Percentiles rank a stretch among this genome's conserved stretches.
Conservation (phyloP, 192 early-diverging fungal genomes). For the Coemansia nantahalensis region DNA sequence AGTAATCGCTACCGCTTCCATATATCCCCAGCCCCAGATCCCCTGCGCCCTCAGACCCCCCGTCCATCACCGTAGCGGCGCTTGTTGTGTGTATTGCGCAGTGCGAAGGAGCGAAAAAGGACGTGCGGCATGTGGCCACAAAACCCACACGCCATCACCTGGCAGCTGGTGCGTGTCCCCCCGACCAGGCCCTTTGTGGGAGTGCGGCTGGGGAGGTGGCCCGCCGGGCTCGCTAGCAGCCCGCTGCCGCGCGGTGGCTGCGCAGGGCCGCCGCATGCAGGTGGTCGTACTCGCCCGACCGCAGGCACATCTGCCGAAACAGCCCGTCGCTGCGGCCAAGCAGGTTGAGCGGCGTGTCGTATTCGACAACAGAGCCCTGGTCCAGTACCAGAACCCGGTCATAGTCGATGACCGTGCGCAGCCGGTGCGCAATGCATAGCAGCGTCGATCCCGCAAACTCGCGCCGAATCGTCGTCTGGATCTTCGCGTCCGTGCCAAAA, state of each 20-base stretch:
- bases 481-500: constrained; percentile 73
- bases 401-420: constrained; percentile 71
- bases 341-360: constrained; percentile 63
- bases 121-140: too few relatives aligned
- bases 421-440: constrained; percentile 72
- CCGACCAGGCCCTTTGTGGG: too few relatives aligned
- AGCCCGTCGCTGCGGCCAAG: constrained; percentile 47
- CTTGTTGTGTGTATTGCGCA: too few relatives aligned
- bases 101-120: too few relatives aligned
- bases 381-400: constrained; percentile 79
- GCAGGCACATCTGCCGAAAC: constrained; percentile 74
- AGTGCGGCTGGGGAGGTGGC: too few relatives aligned
- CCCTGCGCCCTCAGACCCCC: too few relatives aligned
- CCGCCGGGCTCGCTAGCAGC: too few relatives aligned
- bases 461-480: constrained; percentile 67
- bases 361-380: constrained; percentile 69
- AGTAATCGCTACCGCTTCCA: constrained; percentile 30
- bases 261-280: constrained; percentile 64
- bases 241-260: constrained; percentile 32
- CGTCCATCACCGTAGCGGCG: too few relatives aligned
- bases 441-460: constrained; percentile 64
- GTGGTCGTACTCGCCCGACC: constrained; percentile 76
- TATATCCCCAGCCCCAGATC: constrained; percentile 32
- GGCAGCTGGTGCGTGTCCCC: too few relatives aligned
- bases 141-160: too few relatives aligned